A percentile compares a stretch with the other conserved stretches of the same genome.
Evolutionary conservation across 768 basidiomycete genomes (phyloP).

Genomic region (Naematelia aurantialba): DNA sequence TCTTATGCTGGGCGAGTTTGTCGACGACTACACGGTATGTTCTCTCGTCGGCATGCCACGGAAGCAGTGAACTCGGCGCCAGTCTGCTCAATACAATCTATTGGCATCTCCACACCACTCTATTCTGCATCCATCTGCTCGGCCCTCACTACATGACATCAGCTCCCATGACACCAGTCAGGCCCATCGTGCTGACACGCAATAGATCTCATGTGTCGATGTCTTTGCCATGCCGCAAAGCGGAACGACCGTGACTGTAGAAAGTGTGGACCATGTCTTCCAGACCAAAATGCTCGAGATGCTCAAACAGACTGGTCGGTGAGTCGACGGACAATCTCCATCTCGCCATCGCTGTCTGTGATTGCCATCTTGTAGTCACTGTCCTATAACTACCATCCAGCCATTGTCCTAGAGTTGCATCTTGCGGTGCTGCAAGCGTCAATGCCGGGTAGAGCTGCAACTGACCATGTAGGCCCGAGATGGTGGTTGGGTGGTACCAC

Average conservation of each 20-base stretch:
- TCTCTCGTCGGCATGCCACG: too few relatives aligned
- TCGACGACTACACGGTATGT: slow-evolving; percentile 77
- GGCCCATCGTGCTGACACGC: background rate
- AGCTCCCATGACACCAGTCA: too few relatives aligned
- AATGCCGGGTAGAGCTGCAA: background rate
- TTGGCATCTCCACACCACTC: background rate
- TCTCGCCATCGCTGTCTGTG: background rate
- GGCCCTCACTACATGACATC: too few relatives aligned
- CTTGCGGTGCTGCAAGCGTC: too few relatives aligned
- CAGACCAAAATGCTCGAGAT: slow-evolving; percentile 98
- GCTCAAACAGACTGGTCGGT: slow-evolving; percentile 98
- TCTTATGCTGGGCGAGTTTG: slow-evolving; percentile 92
- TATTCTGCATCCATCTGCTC: background rate
- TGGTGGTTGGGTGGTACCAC: slow-evolving; percentile 99
- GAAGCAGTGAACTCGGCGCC: too few relatives aligned
- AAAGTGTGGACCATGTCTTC: slow-evolving; percentile 98
- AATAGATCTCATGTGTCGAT: slow-evolving; percentile 64
- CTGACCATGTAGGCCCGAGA: slow-evolving; percentile 66
- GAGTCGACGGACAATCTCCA: slow-evolving; percentile 39
- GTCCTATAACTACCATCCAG: background rate
- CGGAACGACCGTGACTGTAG: slow-evolving; percentile 93
- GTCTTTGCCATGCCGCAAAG: slow-evolving; percentile 99
- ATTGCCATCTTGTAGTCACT: too few relatives aligned
- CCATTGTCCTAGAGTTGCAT: background rate
- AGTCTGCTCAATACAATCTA: too few relatives aligned